Evolutionary conservation across 306 rosid genomes (phyloP), one percentile per base, ranked within the genome.

Genomic region (Trifolium dubium): DNA sequence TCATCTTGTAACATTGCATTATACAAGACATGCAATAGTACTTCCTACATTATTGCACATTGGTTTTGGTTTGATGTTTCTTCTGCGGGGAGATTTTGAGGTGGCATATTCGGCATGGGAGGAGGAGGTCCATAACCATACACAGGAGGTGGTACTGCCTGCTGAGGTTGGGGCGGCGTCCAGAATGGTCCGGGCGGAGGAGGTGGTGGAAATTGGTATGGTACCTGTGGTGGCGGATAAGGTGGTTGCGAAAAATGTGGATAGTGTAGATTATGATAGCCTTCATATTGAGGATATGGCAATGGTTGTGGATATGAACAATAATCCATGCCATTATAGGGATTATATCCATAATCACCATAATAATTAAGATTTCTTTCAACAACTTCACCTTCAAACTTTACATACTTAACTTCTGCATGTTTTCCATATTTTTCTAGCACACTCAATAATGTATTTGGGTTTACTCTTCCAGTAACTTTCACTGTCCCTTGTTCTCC

Each of bases 391-490:
- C 88, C 88, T 11, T 85, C 85, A 73, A 86, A 80, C 54, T 64
- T 80, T 2, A 72, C 10, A 49, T 72, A 71, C 54, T 74, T 72
- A 11, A 87, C 32, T 62, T 82, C 71, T n/a, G 77, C 87, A 84
- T 84, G 87, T 58, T 35, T 75, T 60, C 84, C 63, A 66, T 72
- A 62, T 15, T 56, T 79, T 8, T 78, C 84, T 29, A 84, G 78
- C 29, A 68, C 69, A 54, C 55, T 69, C 15, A 82, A 64, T 63
- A 87, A 8, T 30, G 49, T 67, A 10, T 11, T 74, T 63, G 88
- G 86, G 62, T 80, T 84, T 53, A 79, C 88, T 77, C 71, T 84
- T 5, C 86, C 88, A 1, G 62, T 64, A 47, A 84, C 75, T 79
- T 67, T 82, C 41, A 84, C 83, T 29, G 54, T 73, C 56, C 73